phyloP scores from a whole-genome alignment of 169 alveolate genomes.

The Cryptosporidium muris region DNA sequence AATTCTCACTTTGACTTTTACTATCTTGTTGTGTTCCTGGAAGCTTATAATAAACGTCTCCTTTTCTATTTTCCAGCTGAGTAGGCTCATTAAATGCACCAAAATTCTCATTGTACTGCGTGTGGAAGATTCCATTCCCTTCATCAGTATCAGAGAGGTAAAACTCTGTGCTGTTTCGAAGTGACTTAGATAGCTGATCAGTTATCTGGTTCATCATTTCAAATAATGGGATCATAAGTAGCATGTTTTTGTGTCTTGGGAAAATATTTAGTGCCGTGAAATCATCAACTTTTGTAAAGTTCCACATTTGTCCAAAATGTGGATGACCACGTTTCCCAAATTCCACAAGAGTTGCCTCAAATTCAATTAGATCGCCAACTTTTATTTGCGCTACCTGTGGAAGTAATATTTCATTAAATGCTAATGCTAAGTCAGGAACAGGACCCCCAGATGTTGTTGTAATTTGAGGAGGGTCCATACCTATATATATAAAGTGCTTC shows the following conservation, averaged over 20 bases:
- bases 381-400: constrained; percentile 60
- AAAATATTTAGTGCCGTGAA: constrained; percentile 12
- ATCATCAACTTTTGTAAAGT: constrained; percentile 60
- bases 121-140: too few species aligned
- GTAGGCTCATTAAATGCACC: too few species aligned
- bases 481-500: constrained; percentile 66
- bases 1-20: too few species aligned
- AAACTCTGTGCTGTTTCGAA: too few species aligned
- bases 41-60: neutral
- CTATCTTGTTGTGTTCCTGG: neutral
- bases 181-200: constrained; percentile 50
- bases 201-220: constrained; percentile 66
- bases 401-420: constrained; percentile 54
- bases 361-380: constrained; percentile 48
- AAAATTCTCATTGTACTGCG: too few species aligned
- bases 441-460: constrained; percentile 54
- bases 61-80: too few species aligned
- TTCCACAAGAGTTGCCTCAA: constrained; percentile 67
- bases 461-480: constrained; percentile 66
- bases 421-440: constrained; percentile 60
- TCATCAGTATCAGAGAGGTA: too few species aligned
- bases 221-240: constrained; percentile 53
- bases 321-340: constrained; percentile 71
- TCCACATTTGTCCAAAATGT: constrained; percentile 71
- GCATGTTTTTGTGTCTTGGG: constrained; percentile 45